Evolutionary conservation across 306 rosid species (phyloP), one percentile per base, ranked within the genome.

Genomic region (Coriaria nepalensis): DNA sequence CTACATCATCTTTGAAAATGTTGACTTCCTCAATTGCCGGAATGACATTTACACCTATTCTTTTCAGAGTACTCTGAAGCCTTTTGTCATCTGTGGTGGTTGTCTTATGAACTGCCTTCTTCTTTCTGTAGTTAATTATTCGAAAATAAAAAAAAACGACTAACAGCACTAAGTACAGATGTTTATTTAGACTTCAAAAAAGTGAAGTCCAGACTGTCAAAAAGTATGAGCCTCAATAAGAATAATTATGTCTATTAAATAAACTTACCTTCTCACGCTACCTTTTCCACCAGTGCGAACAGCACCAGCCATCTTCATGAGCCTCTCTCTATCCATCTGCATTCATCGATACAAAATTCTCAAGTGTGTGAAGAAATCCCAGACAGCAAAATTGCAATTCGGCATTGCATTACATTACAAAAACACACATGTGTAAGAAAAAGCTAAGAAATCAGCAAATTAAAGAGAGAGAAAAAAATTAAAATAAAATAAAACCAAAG

Each of bases 31-130:
- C 96, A 37, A 88, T 88, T 36, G 93, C 93, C 7, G 96, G 96
- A 59, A 88, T 88, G 7, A 81, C 93, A 62, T 88, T 88, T 57
- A 88, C 96, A 47, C 96, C 96, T 73, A 88, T 88, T 78, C 96
- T 88, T 78, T 88, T 88, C 36, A 88, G 77, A 47, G 96, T 88
- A 62, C 95, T 83, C 79, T 88, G 96, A 70, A 88, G 96, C 76
- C 96, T 72, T 56, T 87, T 87, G 59, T 87, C 96, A 38, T 88
- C 96, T 6, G 95, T 88, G 54, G 96, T 83, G 0, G 94, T 81
- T 33, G 96, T 88, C 86, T 88, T 88, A 78, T 88, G 96, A 37
- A 88, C 94, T 5, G 96, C 96, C 81, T 88, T 88, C 96, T 88
- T 88, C 96, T 88, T 88, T 67, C 96, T 88, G 56, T 20, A 39